Base-by-base conservation (phyloP, 495 filamentous ascomycete species). In the Annulohypoxylon nitens region DNA sequence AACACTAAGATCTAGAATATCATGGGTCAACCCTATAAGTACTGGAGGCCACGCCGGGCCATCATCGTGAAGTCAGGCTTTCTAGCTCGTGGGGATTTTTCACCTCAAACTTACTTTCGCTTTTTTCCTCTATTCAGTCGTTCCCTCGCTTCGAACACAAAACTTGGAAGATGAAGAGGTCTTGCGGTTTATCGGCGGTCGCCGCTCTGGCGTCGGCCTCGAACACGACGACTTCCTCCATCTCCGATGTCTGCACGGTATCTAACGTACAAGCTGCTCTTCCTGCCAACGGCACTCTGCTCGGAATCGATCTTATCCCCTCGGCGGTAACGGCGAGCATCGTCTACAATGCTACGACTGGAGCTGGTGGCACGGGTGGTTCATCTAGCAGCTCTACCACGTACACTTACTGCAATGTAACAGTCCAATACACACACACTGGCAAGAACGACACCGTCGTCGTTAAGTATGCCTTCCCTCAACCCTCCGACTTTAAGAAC, bases 371-470 rank as follows among this genome's bases (percentile, higher is more conserved):
- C 25, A 30, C 50, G 26, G 66, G 69, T 10, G 25, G 43, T 16
- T 30, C 58, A 1, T 33, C 36, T 0, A 51, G 67, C 18, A 59
- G 67, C 34, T 63, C 62, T 9, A 34, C 71, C 2, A 41, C 71
- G 4, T 71, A 63, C 67, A 78, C 61, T 30, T 78, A 83, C 64
- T 86, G 83, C 70, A 78, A 82, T 48, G 76, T 83, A 18, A 80
- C 76, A 6, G 70, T 84, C 6, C 72, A 75, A 8, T 76, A 81
- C 60, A 81, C 79, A 0, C 82, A 84, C 64, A 75, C 81, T 0
- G 83, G 81, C 8, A 74, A 69, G 36, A 64, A 43, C 23, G 76
- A 76, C 10, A 72, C 54, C 47, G 69, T 76, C 5, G 59, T 74
- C 12, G 34, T 78, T 26, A 69, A 72, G 51, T 76, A 78, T 20